Evolutionary conservation across 225 moss, liverwort and hornwort species (phyloP), one percentile per base, ranked within the genome.

Genomic region (Pseudoscleropodium purum): DNA sequence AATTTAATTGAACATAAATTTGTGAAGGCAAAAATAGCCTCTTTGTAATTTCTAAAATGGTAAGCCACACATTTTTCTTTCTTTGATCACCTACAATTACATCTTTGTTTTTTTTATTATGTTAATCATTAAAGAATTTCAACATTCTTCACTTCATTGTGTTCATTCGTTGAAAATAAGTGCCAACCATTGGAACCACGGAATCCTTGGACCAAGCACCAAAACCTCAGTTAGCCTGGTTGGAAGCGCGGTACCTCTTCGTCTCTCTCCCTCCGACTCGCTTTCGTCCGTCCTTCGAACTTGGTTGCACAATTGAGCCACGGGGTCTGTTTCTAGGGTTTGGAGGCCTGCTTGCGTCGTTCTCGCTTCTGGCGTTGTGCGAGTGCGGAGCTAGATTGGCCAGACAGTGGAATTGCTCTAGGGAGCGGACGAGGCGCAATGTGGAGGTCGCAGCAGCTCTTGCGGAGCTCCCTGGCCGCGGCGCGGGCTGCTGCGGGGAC

Each of bases 391-490:
- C 74, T 54, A 20, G 51, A 83, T 41, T 66, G 67, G 73, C 37
- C 37, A 51, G 75, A 15, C 3, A 18, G 52, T 36, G 27, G 25
- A 63, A 70, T 83, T 83, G 79, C 23, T 9, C 49, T 3, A n/a
- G 52, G 64, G 34, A 83, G 70, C 39, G 51, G 29, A 39, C 74
- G 91, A 94, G 86, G 92, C 84, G 84, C 26, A 95, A 94, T 94
- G 94, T 93, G 90, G 92, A 93, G 92, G 91, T 93, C 89, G 84
- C 91, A 86, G 85, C 90, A 92, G 87, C 90, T 91, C 29, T 31
- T 89, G 86, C 91, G 91, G 67, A 88, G 91, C 61, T 89, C 90
- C 73, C 34, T 91, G 26, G 82, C 81, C 75, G 75, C 87, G 79
- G 89, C 80, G 49, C 87, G 89, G 47, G 90, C 89, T 57, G 89